Evolutionary conservation across 169 alveolate species (phyloP), one percentile per base, ranked within the genome.

Genomic region (Plasmodium gonderi): DNA sequence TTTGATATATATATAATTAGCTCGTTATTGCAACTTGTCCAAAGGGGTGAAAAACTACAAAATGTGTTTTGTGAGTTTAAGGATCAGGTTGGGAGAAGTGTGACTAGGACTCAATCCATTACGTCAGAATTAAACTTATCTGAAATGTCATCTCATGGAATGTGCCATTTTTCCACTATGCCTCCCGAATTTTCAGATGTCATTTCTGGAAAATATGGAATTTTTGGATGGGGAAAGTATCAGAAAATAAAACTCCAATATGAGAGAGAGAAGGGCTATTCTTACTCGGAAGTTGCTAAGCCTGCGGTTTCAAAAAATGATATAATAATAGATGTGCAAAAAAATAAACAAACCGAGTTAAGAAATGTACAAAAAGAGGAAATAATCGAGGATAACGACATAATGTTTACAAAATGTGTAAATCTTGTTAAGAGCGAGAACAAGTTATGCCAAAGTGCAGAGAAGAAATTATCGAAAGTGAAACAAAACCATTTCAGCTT

Each of bases 21-120:
- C 36, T 42, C 91, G 8, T 45, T 91, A 79, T 26, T 91, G 64
- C 95, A 91, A 67, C 60, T 91, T 5, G 91, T 79, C 14, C 95
- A 91, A 80, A 78, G 95, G 75, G 95, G 92, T 14, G 92, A 80
- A 26, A 81, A 82, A 44, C 49, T 91, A 26, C 95, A 91, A 67
- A 91, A 79, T 38, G 90, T 82, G 20, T 79, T 79, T 64, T 51
- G 33, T 79, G 91, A 20, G 23, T 77, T 69, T 54, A 31, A 26
- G 8, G 33, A 9, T 0, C 29, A n/a, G 69, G 4, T 31, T n/a
- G 69, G 33, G 29, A 6, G 69, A 54, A 12, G 33, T 17, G 23
- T 54, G 2, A 6, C 5, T 9, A 7, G 36, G 33, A 14, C 8
- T 23, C 31, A 20, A 12, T 20, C 1, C 11, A 54, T 9, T 17